Conservation (phyloP, 75 land plant species). For the Cunninghamia lanceolata region DNA sequence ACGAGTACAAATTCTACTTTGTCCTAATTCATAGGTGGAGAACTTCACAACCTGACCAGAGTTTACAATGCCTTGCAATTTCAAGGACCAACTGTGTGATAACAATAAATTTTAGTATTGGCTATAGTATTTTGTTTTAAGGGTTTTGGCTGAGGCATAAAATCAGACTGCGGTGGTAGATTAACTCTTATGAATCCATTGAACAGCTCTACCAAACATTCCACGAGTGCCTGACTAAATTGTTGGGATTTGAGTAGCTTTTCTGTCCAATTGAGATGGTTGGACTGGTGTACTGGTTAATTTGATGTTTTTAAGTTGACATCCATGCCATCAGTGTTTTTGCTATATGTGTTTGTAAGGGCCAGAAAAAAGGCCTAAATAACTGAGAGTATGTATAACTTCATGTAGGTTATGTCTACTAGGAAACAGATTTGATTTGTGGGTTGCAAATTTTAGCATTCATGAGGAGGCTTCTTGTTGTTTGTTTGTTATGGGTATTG, state of each 20-base stretch:
- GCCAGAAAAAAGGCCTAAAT: conserved; percentile 11
- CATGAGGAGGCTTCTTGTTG: conserved; percentile 1
- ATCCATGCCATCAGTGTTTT: background rate
- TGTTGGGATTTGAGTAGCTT: background rate
- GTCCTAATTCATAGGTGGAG: conserved; percentile 31
- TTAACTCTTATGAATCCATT: background rate
- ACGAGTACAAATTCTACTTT: conserved; percentile 28
- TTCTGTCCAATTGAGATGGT: conserved; percentile 5
- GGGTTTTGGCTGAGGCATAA: conserved; percentile 40
- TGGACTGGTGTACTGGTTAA: conserved; percentile 3
- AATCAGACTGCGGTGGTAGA: conserved; percentile 19
- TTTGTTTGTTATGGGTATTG: conserved; percentile 4
- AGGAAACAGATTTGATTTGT: background rate
- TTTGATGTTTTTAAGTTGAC: conserved; percentile 2
- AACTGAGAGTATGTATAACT: conserved; percentile 8
- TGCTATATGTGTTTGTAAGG: conserved; percentile 9
- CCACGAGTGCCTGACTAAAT: conserved; percentile 8
- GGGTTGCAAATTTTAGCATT: conserved; percentile 8
- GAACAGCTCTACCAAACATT: background rate
- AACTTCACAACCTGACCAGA: conserved; percentile 16
- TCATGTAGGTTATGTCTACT: background rate
- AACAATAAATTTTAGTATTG: conserved; percentile 9
- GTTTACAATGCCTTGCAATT: conserved; percentile 29
- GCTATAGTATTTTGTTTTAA: conserved; percentile 34
- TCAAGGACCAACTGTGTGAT: conserved; percentile 34